Evolutionary conservation across 345 rosid species (phyloP).

Genomic region (Salix purpurea): DNA sequence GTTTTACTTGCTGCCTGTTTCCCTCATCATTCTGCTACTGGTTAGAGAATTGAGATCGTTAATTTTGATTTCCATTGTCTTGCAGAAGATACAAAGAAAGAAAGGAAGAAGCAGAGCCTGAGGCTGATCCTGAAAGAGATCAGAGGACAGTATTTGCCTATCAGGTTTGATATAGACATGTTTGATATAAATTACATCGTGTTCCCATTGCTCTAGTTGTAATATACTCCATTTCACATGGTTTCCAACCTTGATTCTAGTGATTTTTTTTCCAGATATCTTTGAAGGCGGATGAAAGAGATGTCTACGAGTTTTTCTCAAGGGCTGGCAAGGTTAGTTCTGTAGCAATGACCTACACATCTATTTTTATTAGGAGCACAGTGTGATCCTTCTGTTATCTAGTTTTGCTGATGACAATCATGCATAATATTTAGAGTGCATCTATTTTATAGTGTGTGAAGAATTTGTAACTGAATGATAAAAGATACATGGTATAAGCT

Average conservation of each 20-base stretch:
- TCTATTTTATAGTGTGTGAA: not conserved
- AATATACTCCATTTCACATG: not conserved
- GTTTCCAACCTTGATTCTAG: slow-evolving; percentile 6
- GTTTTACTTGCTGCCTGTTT: not conserved
- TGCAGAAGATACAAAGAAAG: slow-evolving; percentile 76
- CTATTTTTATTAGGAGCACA: not conserved
- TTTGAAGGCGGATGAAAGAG: slow-evolving; percentile 92
- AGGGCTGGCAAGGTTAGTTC: slow-evolving; percentile 91
- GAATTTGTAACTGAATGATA: not conserved
- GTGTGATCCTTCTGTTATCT: not conserved
- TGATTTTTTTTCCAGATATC: slow-evolving; percentile 46
- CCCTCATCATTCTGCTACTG: not conserved
- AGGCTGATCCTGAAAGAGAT: slow-evolving; percentile 97
- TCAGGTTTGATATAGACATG: slow-evolving; percentile 49
- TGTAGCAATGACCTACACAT: not conserved
- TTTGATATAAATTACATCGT: not conserved
- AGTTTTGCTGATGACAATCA: not conserved
- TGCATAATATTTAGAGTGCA: not conserved
- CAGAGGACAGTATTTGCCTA: slow-evolving; percentile 98
- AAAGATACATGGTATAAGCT: not conserved
- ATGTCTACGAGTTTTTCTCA: slow-evolving; percentile 88
- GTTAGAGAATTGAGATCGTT: slow-evolving; percentile 5
- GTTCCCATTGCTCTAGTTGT: slow-evolving; percentile 1
- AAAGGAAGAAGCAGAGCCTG: slow-evolving; percentile 81
- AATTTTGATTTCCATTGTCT: slow-evolving; percentile 20